Conservation (phyloP, 2,329 filamentous ascomycete genomes). For the Falciphora oryzae region DNA sequence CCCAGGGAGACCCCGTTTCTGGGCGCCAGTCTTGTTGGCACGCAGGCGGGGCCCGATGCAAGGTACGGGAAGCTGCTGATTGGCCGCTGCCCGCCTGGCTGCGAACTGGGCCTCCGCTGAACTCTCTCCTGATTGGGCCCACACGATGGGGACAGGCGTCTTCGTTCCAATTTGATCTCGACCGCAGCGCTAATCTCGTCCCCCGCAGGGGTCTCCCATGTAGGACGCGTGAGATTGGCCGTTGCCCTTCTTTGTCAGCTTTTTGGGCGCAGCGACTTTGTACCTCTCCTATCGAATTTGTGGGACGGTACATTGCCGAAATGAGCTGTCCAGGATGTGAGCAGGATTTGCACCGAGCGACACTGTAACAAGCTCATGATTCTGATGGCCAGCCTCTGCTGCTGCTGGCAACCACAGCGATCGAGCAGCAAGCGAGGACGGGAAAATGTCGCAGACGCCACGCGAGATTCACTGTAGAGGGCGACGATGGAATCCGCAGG, state of each 20-base stretch:
- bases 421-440: no score
- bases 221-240: neutral
- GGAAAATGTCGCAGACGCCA: neutral
- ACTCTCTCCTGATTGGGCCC: neutral
- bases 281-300: neutral
- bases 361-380: no score
- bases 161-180: neutral
- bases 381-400: neutral
- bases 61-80: neutral
- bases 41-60: neutral
- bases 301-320: conserved; percentile 6
- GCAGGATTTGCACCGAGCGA: neutral
- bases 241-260: neutral
- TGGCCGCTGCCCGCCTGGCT: neutral
- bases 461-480: neutral
- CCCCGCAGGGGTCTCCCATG: neutral
- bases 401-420: no score
- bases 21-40: neutral
- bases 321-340: neutral
- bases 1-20: neutral
- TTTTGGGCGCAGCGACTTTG: neutral
- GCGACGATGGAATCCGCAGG: neutral
- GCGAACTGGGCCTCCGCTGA: neutral
- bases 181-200: conserved; percentile 8
- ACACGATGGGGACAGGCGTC: neutral